Conservation (phyloP, 768 basidiomycete species). For the Suillus hirtellus region DNA sequence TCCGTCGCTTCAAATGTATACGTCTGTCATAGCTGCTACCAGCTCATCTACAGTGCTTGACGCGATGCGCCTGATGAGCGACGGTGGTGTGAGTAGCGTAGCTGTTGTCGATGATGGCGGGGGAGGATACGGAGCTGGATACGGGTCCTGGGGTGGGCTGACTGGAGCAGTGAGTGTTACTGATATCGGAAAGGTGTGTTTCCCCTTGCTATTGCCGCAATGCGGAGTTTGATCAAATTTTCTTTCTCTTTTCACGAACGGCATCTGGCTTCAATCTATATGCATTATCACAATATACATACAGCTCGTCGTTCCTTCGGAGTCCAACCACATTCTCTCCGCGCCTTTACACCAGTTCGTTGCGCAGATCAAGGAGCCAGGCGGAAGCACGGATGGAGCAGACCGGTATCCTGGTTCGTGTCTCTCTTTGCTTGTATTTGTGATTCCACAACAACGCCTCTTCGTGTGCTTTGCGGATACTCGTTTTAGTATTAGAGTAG, state of each 20-base stretch:
- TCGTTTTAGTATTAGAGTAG: background rate
- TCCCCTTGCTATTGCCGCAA: too few species aligned
- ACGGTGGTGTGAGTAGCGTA: conserved; percentile 80
- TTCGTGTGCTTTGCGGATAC: background rate
- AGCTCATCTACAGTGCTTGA: conserved; percentile 67
- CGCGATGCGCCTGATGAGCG: conserved; percentile 85
- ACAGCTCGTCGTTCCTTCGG: conserved; percentile 76
- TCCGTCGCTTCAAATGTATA: conserved; percentile 64
- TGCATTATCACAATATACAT: conserved; percentile 1
- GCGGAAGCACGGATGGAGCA: conserved; percentile 76
- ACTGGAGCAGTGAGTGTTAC: conserved; percentile 82
- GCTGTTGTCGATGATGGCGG: conserved; percentile 69
- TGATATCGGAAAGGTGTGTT: conserved; percentile 70
- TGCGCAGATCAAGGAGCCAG: conserved; percentile 69
- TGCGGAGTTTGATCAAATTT: background rate
- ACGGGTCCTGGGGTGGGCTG: conserved; percentile 43
- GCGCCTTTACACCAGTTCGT: conserved; percentile 72
- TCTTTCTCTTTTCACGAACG: background rate
- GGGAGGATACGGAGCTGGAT: conserved; percentile 7
- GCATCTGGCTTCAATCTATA: background rate
- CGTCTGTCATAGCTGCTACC: conserved; percentile 61
- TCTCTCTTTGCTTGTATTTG: background rate
- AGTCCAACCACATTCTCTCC: conserved; percentile 75
- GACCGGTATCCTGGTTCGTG: conserved; percentile 74
- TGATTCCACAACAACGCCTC: background rate